Evolutionary conservation across 1,284 basidiomycete genomes (phyloP).

Genomic region (Singerocomus inundabilis): DNA sequence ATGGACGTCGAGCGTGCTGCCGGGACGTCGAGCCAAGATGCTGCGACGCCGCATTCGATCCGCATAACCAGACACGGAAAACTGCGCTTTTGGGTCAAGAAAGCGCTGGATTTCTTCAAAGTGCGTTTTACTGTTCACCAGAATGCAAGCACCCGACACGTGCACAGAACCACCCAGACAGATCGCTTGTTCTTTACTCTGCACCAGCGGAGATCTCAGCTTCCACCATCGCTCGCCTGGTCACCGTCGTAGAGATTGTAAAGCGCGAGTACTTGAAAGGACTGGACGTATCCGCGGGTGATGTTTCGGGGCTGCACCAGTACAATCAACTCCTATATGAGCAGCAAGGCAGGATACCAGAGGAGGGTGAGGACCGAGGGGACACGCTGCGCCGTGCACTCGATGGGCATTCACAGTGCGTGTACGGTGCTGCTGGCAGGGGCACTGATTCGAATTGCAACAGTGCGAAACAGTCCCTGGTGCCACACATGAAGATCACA

Average conservation of each 20-base stretch:
- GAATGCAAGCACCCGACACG: slow-evolving; percentile 9
- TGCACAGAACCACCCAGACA: slow-evolving; percentile 53
- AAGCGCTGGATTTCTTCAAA: slow-evolving; percentile 60
- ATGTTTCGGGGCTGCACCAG: slow-evolving; percentile 65
- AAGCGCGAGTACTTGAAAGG: slow-evolving; percentile 73
- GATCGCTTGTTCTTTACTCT: slow-evolving; percentile 66
- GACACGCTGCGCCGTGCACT: slow-evolving; percentile 40
- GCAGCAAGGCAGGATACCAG: slow-evolving; percentile 39
- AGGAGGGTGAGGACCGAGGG: slow-evolving; percentile 35
- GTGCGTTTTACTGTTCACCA: slow-evolving; percentile 38
- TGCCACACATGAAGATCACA: slow-evolving; percentile 75
- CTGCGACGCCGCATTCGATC: slow-evolving; percentile 31
- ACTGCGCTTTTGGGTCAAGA: slow-evolving; percentile 59
- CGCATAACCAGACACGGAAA: slow-evolving; percentile 67
- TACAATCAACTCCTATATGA: slow-evolving; percentile 73
- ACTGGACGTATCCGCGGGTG: slow-evolving; percentile 41
- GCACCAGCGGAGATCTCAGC: slow-evolving; percentile 47
- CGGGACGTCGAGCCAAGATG: slow-evolving; percentile 12
- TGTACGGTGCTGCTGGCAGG: slow-evolving; percentile 10
- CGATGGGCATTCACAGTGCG: slow-evolving; percentile 58
- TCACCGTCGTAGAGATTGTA: slow-evolving; percentile 80
- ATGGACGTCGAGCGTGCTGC: slow-evolving; percentile 20
- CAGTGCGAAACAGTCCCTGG: slow-evolving; percentile 63
- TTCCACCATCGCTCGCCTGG: slow-evolving; percentile 59
- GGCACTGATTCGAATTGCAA: slow-evolving; percentile 4